Evolutionary conservation across 108 stramenopile genomes (phyloP), one percentile per base, ranked within the genome.

Genomic region (Heterococcus sp.): DNA sequence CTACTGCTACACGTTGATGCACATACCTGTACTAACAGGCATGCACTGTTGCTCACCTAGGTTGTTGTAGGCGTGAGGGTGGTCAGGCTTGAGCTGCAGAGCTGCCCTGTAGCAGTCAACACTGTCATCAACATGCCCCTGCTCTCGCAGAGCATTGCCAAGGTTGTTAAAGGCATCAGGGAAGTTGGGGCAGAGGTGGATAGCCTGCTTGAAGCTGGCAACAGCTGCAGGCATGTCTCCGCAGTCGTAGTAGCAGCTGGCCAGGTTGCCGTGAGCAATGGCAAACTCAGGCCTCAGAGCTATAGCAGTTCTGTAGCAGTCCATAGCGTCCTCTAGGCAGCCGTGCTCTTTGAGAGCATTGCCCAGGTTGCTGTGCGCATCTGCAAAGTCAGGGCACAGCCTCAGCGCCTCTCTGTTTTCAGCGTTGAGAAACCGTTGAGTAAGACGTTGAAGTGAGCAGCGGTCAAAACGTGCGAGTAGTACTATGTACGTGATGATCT

Each of bases 31-130:
- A n/a, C n/a, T n/a, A n/a, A n/a, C n/a, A n/a, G n/a, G n/a, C n/a
- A n/a, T n/a, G n/a, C n/a, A n/a, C n/a, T 65, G 34, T 87, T 87
- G 2, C 89, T n/a, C n/a, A n/a, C n/a, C 90, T 1, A 91, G 78
- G 75, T 91, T 91, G 72, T 89, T 90, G 87, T 91, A 91, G n/a
- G 90, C 90, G 74, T 91, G 90, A 0, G 90, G 89, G 78, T 91
- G 90, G 79, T 90, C 88, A 37, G 89, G 89, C 79, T 89, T 89
- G 32, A 89, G 71, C 33, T 73, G 35, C 38, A 91, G 71, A 29
- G 88, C 87, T 3, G 85, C 75, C 8, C 90, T 71, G 86, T 90
- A 91, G 69, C 87, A 76, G 66, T 34, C 34, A 11, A 91, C 67
- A 3, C 88, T 87, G 37, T 87, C 88, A 73, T 81, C 74, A 37